Evolutionary conservation across 73 alveolate genomes (phyloP), one percentile per base, ranked within the genome.

Genomic region (Strombidium stylifer): DNA sequence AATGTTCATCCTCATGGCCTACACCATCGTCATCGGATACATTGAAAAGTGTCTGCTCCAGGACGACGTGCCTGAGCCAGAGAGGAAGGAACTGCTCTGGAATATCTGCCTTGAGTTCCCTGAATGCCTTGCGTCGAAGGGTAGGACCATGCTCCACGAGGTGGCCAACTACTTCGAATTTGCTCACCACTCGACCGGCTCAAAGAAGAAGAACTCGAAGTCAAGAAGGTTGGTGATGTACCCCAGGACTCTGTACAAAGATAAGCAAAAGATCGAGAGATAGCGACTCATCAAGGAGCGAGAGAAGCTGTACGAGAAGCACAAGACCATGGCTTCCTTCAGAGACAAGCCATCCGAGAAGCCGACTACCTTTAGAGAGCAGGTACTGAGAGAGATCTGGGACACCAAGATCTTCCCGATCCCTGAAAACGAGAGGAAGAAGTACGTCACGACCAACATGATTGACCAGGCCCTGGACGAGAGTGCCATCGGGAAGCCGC

Each of bases 351-450:
- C 59, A 3, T 26, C 49, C 26, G 73, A 59, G 48, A 59, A 59
- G 21, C 73, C 73, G 2, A 36, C 40, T 19, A 59, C 60, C 12
- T 26, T 40, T 47, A 59, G 73, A 24, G 73, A 59, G 23, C 35
- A 59, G 31, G 35, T 59, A n/a, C 35, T 59, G 35, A 59, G 47
- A 59, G 73, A 59, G 47, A 47, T 59, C 28, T 59, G 26, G 48
- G 35, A 19, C 35, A 58, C 18, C 14, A 2, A 55, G 20, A 59
- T 37, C 32, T 37, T 59, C 59, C 41, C 35, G 16, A 47, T 40
- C 42, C 16, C 26, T 40, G 73, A 59, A 25, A 24, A 36, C 3
- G 45, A 59, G 28, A 11, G 28, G 28, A 36, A 41, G 47, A 59
- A 59, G 30, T 47, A 6, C n/a, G n/a, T 32, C n/a, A 10, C 42